Percentiles rank a stretch among this genome's conserved stretches.
These are phyloP conservation scores for Lentinula lateritia DNA, from an alignment of 768 basidiomycete species.

Conservation along the genomic window DNA sequence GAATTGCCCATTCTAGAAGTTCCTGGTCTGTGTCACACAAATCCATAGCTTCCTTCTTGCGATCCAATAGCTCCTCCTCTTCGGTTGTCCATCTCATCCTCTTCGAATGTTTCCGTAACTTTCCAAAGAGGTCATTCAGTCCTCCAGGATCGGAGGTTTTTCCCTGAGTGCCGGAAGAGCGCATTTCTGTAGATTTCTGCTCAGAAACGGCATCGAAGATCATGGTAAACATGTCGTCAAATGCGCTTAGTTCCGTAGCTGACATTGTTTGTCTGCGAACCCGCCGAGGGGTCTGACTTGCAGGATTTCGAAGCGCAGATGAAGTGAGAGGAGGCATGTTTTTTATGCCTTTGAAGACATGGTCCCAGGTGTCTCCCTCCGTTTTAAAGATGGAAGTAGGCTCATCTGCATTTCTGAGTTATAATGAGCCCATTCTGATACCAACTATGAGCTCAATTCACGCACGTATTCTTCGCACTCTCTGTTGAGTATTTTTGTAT, in stretches of 20 bases:
- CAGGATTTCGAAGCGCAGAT: slow-evolving; percentile 11
- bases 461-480: neutral
- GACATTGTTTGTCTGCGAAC: slow-evolving; percentile 57
- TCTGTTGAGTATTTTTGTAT: neutral
- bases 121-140: slow-evolving; percentile 48
- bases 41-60: slow-evolving; percentile 70
- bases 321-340: slow-evolving; percentile 20
- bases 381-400: slow-evolving; percentile 27
- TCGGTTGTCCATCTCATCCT: slow-evolving; percentile 45
- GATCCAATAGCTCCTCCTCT: slow-evolving; percentile 53
- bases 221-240: slow-evolving; percentile 71
- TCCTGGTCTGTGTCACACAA: slow-evolving; percentile 62
- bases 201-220: slow-evolving; percentile 54
- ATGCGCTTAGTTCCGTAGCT: slow-evolving; percentile 56
- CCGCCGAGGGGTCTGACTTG: slow-evolving; percentile 10
- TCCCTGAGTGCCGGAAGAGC: neutral
- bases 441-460: neutral
- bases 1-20: slow-evolving; percentile 68
- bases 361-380: slow-evolving; percentile 41
- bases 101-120: slow-evolving; percentile 47
- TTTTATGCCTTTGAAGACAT: slow-evolving; percentile 45
- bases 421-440: neutral
- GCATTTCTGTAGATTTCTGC: slow-evolving; percentile 16
- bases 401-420: neutral
- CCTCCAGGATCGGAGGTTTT: slow-evolving; percentile 18